These are phyloP conservation scores for Phytophthora tentaculata DNA, from an alignment of 352 stramenopile species.

Conservation along the genomic window DNA sequence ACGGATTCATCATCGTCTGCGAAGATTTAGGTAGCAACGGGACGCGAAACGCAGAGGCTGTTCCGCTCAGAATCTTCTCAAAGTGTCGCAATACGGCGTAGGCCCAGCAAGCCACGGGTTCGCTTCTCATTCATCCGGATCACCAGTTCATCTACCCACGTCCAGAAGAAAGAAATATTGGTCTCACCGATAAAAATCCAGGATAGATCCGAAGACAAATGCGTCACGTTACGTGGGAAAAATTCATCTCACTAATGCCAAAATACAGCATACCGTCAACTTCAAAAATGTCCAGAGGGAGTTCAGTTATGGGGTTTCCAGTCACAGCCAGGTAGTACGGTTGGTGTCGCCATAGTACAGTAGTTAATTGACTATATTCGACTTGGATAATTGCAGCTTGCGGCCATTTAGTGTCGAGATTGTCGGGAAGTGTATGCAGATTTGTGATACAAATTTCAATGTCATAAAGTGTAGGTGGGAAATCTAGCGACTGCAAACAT, in stretches of 20 bases:
- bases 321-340: conserved; percentile 28
- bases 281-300: conserved; percentile 26
- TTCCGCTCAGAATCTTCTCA: conserved; percentile 11
- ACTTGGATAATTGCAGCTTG: conserved; percentile 13
- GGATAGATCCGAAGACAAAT: neutral
- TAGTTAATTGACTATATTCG: conserved; percentile 25
- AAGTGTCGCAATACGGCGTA: conserved; percentile 11
- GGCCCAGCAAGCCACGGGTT: conserved; percentile 1
- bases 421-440: conserved; percentile 28
- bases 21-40: conserved; percentile 4
- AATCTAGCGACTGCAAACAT: conserved; percentile 37
- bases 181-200: conserved; percentile 12
- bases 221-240: conserved; percentile 26
- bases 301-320: conserved; percentile 26
- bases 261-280: conserved; percentile 11
- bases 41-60: conserved; percentile 1
- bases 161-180: conserved; percentile 18
- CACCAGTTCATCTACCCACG: conserved; percentile 19
- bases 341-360: conserved; percentile 16
- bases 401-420: conserved; percentile 43
- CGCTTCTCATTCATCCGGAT: neutral
- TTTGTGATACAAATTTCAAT: conserved; percentile 49
- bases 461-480: conserved; percentile 36
- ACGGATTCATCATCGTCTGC: conserved; percentile 16
- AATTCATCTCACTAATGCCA: conserved; percentile 11